Evolutionary conservation across 805 yeast species (phyloP).

Genomic region (Barnettozyma siamensis): DNA sequence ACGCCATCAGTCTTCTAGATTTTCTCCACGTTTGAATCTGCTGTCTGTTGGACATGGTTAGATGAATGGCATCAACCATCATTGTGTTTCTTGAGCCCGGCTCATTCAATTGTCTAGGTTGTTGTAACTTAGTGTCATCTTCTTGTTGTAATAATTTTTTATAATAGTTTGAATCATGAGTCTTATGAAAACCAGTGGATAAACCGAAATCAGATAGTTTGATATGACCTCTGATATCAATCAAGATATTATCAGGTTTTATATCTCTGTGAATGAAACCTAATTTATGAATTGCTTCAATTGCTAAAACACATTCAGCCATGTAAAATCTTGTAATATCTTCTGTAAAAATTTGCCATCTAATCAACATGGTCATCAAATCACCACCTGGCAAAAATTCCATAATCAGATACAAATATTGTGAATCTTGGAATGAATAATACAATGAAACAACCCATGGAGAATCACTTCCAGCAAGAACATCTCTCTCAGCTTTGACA

Average conservation of each 20-base stretch:
- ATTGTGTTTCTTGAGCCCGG: conserved; percentile 59
- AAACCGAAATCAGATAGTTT: conserved; percentile 94
- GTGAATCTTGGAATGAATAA: conserved; percentile 93
- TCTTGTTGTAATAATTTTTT: conserved; percentile 51
- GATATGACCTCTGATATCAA: conserved; percentile 83
- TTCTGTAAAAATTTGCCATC: conserved; percentile 89
- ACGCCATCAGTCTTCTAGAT: conserved; percentile 78
- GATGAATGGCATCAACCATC: conserved; percentile 90
- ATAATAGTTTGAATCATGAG: conserved; percentile 91
- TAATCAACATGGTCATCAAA: conserved; percentile 86
- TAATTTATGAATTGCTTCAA: conserved; percentile 87
- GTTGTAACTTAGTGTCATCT: conserved; percentile 45
- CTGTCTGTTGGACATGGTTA: conserved; percentile 94
- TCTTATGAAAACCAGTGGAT: conserved; percentile 93
- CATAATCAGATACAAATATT: conserved; percentile 91
- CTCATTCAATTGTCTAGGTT: conserved; percentile 29
- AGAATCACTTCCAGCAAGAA: conserved; percentile 86
- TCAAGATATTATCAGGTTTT: conserved; percentile 92
- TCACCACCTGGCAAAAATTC: conserved; percentile 99
- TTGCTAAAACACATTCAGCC: conserved; percentile 94
- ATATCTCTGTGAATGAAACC: conserved; percentile 98
- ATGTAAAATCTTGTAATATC: conserved; percentile 95
- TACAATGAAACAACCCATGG: conserved; percentile 94
- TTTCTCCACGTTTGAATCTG: conserved; percentile 69
- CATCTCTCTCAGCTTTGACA: conserved; percentile 94